Conservation (phyloP, 345 rosid species). For the Salix viminalis region DNA sequence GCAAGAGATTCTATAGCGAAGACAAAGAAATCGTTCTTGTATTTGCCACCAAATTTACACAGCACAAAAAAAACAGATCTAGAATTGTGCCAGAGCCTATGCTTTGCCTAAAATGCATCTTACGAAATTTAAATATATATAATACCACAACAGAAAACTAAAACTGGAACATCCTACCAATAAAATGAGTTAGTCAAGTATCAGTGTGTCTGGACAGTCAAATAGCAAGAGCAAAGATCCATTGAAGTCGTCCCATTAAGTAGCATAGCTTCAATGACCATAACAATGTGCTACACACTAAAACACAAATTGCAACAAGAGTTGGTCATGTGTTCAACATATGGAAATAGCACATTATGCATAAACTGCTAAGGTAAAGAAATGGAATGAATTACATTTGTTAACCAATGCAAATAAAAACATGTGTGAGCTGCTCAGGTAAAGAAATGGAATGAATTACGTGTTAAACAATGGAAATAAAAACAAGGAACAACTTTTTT, state of each 20-base stretch:
- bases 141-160: too few species aligned
- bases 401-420: background rate
- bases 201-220: background rate
- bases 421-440: background rate
- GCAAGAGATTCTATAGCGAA: background rate
- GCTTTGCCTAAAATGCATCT: background rate
- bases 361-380: background rate
- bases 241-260: background rate
- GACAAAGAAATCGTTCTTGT: background rate
- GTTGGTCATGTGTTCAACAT: background rate
- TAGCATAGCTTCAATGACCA: background rate
- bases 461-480: background rate
- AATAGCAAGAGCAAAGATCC: background rate
- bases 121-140: background rate
- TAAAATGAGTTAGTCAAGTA: background rate
- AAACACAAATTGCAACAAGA: slow-evolving; percentile 1
- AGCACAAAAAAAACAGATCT: background rate
- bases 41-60: background rate
- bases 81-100: background rate
- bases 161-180: background rate
- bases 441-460: background rate
- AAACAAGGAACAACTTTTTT: background rate
- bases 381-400: background rate
- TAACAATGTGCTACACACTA: background rate
- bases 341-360: background rate